A percentile compares a stretch with the other conserved stretches of the same genome.
Conservation (phyloP, 1,284 basidiomycete species). For the Tylopilus orsonianus region DNA sequence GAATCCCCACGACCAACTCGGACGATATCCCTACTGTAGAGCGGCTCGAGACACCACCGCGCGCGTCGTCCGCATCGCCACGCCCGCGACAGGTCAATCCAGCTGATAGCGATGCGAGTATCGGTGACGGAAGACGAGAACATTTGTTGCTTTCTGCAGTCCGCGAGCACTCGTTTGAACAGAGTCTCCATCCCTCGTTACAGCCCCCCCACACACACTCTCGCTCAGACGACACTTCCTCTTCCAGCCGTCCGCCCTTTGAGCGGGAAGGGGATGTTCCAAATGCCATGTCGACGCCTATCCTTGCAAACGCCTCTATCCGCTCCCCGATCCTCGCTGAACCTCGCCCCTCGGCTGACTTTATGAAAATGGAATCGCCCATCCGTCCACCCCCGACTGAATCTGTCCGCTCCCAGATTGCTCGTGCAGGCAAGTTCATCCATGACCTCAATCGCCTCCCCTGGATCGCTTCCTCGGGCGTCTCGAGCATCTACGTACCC, state of each 20-base stretch:
- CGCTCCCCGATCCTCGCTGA: constrained; percentile 32
- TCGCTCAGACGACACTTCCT: constrained; percentile 21
- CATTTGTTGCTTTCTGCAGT: constrained; percentile 26
- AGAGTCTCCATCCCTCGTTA: constrained; percentile 14
- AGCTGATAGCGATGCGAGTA: constrained; percentile 23
- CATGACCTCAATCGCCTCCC: constrained; percentile 31
- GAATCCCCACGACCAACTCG: constrained; percentile 26
- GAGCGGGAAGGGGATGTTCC: constrained; percentile 24
- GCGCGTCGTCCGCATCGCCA: constrained; percentile 29
- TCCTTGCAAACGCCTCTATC: constrained; percentile 29
- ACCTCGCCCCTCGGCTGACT: constrained; percentile 33
- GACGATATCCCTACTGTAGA: constrained; percentile 34
- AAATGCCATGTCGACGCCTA: constrained; percentile 32
- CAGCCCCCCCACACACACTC: constrained; percentile 19
- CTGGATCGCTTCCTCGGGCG: constrained; percentile 35
- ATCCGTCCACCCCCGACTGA: constrained; percentile 36
- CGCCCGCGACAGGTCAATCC: constrained; percentile 12
- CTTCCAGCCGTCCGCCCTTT: constrained; percentile 28
- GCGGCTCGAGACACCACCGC: constrained; percentile 26
- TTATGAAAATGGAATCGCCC: constrained; percentile 37
- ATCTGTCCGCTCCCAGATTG: constrained; percentile 33
- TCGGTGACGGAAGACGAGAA: constrained; percentile 24
- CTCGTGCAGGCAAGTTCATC: constrained; percentile 27
- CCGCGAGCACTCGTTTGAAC: constrained; percentile 29
- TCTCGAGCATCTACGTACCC: constrained; percentile 35